Conservation (phyloP, 805 yeast species). For the Starmerella scarabaei region DNA sequence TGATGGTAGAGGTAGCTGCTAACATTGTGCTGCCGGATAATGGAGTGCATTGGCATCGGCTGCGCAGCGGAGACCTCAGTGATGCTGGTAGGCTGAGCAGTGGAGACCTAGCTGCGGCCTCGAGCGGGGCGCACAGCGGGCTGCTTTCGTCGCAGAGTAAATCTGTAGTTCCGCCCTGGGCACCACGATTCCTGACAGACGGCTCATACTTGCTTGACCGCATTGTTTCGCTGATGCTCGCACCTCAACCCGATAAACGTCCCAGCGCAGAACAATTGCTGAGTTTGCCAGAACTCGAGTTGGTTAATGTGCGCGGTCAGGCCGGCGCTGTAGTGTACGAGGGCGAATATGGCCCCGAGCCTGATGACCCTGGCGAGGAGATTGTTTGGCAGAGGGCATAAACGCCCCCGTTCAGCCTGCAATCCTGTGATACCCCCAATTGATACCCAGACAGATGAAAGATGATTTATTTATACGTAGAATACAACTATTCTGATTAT, state of each 20-base stretch:
- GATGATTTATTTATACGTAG: constrained; percentile 1
- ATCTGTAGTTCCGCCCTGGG: constrained; percentile 49
- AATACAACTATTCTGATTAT: background rate
- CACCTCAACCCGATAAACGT: constrained; percentile 65
- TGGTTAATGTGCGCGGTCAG: constrained; percentile 67
- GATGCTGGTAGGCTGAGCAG: constrained; percentile 79
- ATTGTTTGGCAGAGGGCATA: constrained; percentile 18
- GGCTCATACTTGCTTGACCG: constrained; percentile 61
- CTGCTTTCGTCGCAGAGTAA: background rate
- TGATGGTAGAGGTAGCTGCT: constrained; percentile 91
- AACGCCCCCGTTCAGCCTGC: too few relatives aligned
- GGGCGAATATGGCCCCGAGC: constrained; percentile 85
- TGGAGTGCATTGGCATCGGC: constrained; percentile 91
- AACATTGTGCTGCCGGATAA: constrained; percentile 90
- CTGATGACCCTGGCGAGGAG: constrained; percentile 27
- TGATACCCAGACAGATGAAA: too few relatives aligned
- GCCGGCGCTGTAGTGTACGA: constrained; percentile 92
- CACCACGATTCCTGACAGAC: constrained; percentile 70
- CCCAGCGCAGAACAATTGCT: constrained; percentile 72
- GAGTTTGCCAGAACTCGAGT: constrained; percentile 54
- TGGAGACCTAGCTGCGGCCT: constrained; percentile 39
- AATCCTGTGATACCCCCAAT: too few relatives aligned
- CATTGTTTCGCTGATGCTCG: constrained; percentile 77
- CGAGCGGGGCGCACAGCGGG: background rate
- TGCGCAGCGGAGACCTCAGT: constrained; percentile 85